Conservation (phyloP, 805 yeast genomes). For the Hyphopichia homilentoma region DNA sequence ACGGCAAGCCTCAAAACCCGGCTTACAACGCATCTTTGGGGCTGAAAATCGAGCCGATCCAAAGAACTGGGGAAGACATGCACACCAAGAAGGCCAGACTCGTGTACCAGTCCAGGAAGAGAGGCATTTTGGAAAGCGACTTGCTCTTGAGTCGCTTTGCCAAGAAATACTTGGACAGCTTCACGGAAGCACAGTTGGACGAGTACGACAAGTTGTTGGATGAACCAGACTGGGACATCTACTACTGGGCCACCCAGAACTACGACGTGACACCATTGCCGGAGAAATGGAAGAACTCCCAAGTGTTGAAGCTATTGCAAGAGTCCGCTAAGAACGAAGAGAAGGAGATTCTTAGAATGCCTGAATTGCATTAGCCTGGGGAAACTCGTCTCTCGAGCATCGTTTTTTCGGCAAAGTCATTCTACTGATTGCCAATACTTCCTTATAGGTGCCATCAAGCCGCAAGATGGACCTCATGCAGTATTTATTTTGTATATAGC, state of each 20-base stretch:
- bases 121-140: slow-evolving; percentile 95
- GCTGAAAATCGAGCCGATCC: slow-evolving; percentile 73
- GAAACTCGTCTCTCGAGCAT: too few relatives aligned
- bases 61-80: slow-evolving; percentile 67
- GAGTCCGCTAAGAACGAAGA: slow-evolving; percentile 70
- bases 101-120: slow-evolving; percentile 85
- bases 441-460: too few relatives aligned
- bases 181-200: slow-evolving; percentile 63
- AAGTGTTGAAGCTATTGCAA: slow-evolving; percentile 62
- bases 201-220: slow-evolving; percentile 86
- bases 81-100: slow-evolving; percentile 83
- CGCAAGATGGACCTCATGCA: too few relatives aligned
- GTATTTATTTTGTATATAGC: too few relatives aligned
- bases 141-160: slow-evolving; percentile 83
- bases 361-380: slow-evolving; percentile 37
- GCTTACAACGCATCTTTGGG: slow-evolving; percentile 16
- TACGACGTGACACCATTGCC: slow-evolving; percentile 82
- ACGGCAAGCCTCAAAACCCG: slow-evolving; percentile 43
- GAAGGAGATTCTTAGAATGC: slow-evolving; percentile 81
- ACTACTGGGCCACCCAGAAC: slow-evolving; percentile 94
- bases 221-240: slow-evolving; percentile 98
- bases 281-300: slow-evolving; percentile 72
- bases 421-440: too few relatives aligned
- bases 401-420: too few relatives aligned
- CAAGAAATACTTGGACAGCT: slow-evolving; percentile 56